Evolutionary conservation across 345 rosid species (phyloP).

Genomic region (Fremontodendron californicum): DNA sequence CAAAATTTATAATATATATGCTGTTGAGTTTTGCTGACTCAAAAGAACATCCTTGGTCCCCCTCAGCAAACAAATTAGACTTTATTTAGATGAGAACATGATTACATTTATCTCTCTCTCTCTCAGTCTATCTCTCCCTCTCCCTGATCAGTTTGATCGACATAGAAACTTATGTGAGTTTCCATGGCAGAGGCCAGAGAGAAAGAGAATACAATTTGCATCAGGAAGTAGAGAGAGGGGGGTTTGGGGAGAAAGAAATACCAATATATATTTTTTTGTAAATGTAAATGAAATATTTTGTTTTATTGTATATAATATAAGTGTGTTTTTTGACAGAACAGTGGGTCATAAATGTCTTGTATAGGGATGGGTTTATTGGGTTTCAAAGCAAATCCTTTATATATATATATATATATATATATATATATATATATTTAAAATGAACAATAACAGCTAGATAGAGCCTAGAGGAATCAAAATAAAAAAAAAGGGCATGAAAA

Average conservation of each 20-base stretch:
- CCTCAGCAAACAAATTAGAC: not conserved
- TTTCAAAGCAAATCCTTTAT: slow-evolving; percentile 15
- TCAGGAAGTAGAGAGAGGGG: slow-evolving; percentile 23
- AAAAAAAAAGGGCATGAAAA: slow-evolving; percentile 14
- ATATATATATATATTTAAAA: no score
- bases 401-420: no score
- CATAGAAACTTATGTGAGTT: slow-evolving; percentile 21
- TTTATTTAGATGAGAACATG: slow-evolving; percentile 22
- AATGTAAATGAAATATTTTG: no score
- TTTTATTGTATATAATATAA: no score
- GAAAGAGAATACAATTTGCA: slow-evolving; percentile 7
- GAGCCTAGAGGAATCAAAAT: slow-evolving; percentile 10
- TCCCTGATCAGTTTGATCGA: slow-evolving; percentile 20
- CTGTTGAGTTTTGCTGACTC: slow-evolving; percentile 21
- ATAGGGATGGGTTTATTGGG: slow-evolving; percentile 18
- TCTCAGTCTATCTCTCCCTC: not conserved
- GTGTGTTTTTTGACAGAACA: no score
- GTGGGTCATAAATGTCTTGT: slow-evolving; percentile 26
- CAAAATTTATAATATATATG: no score
- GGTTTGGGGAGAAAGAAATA: not conserved
- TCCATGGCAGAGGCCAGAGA: slow-evolving; percentile 26
- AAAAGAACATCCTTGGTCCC: slow-evolving; percentile 16
- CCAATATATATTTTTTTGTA: no score
- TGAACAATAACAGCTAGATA: not conserved
- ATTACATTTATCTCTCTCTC: not conserved